Conservation (phyloP, 2,329 filamentous ascomycete genomes). For the Calonectria henricotiae region DNA sequence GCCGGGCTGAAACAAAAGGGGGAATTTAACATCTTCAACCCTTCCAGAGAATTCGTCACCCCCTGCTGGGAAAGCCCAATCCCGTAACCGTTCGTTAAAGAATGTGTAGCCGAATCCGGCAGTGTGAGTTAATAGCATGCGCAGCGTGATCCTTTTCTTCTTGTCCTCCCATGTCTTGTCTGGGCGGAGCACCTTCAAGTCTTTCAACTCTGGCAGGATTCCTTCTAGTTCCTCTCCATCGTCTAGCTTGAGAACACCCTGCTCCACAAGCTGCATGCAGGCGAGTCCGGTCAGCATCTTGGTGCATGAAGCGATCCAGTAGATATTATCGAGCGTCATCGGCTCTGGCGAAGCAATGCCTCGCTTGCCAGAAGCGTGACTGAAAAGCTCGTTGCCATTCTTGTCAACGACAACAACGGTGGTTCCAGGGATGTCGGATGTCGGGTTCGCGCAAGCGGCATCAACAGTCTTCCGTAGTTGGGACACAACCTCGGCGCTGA, state of each 20-base stretch:
- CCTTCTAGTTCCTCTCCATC: slow-evolving; percentile 64
- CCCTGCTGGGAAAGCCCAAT: slow-evolving; percentile 67
- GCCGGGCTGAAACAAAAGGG: slow-evolving; percentile 77
- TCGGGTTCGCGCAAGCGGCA: slow-evolving; percentile 57
- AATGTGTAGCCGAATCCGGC: slow-evolving; percentile 74
- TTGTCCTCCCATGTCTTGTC: slow-evolving; percentile 63
- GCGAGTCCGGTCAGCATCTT: slow-evolving; percentile 71
- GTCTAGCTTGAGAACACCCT: slow-evolving; percentile 66
- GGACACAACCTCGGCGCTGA: slow-evolving; percentile 37
- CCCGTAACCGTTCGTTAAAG: slow-evolving; percentile 66
- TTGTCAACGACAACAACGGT: slow-evolving; percentile 66
- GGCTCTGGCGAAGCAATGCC: slow-evolving; percentile 63
- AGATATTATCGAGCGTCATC: slow-evolving; percentile 75
- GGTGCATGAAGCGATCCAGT: slow-evolving; percentile 74
- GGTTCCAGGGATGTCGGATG: slow-evolving; percentile 63
- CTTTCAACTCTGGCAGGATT: slow-evolving; percentile 67
- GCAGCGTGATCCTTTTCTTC: slow-evolving; percentile 68
- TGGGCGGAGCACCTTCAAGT: slow-evolving; percentile 62
- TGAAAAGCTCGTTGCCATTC: slow-evolving; percentile 65
- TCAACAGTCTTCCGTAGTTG: slow-evolving; percentile 56
- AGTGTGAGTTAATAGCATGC: slow-evolving; percentile 72
- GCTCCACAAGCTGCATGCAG: slow-evolving; percentile 73
- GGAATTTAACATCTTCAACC: slow-evolving; percentile 66
- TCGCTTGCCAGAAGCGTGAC: slow-evolving; percentile 66
- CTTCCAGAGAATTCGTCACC: slow-evolving; percentile 73